Percentiles rank a stretch among this genome's conserved stretches.
Conservation (phyloP, 345 rosid genomes). For the Populus alba region DNA sequence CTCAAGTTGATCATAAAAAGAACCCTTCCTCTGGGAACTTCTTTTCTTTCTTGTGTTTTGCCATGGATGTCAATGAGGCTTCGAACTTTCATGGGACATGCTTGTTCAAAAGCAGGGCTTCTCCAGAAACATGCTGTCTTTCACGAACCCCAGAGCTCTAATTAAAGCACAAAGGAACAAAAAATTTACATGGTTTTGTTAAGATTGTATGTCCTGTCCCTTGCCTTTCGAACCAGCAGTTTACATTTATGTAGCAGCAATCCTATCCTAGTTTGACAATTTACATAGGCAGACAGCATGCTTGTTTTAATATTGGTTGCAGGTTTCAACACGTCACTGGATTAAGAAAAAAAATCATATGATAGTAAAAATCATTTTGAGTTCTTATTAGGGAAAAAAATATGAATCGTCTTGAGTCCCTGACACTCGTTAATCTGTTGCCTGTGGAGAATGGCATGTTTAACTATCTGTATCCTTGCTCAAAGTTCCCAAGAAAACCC, state of each 20-base stretch:
- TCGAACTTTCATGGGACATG: constrained; percentile 2
- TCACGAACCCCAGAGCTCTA: constrained; percentile 1
- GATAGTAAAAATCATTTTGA: too few species aligned
- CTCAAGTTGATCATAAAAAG: neutral
- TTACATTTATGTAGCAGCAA: neutral
- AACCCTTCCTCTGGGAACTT: neutral
- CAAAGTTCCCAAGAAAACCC: constrained; percentile 8
- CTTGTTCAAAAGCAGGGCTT: neutral
- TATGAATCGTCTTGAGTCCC: neutral
- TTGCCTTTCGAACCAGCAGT: neutral
- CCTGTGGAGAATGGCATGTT: neutral
- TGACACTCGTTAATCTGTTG: neutral
- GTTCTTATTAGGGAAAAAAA: neutral
- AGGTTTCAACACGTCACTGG: neutral
- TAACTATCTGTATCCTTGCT: neutral
- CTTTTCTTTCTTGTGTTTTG: neutral
- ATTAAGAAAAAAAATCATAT: neutral
- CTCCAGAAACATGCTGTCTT: constrained; percentile 13
- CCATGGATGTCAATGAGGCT: constrained; percentile 1
- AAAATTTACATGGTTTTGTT: neutral
- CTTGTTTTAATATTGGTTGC: neutral
- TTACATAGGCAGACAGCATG: neutral
- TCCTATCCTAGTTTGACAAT: neutral
- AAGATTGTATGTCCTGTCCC: neutral
- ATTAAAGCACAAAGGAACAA: neutral